phyloP scores from a whole-genome alignment of 2,329 filamentous ascomycete genomes.

The Apiospora rasikravindrae region DNA sequence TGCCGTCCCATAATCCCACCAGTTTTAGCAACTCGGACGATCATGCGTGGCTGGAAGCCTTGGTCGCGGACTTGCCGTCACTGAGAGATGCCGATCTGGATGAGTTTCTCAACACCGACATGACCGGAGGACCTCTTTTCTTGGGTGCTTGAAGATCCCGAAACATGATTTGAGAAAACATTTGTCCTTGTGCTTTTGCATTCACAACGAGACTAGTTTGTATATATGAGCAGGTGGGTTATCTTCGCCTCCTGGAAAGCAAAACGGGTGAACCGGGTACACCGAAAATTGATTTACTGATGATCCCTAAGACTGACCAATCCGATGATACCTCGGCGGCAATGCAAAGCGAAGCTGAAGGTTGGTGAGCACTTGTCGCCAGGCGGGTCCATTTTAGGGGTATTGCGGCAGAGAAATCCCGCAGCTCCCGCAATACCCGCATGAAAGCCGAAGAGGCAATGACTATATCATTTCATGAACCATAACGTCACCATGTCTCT shows the following conservation, averaged over 20 bases:
- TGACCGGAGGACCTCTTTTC: not conserved
- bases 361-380: not conserved
- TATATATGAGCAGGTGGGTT: too few relatives aligned
- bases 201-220: not conserved
- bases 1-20: not conserved
- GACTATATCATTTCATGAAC: not conserved
- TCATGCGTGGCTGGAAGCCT: conserved; percentile 7
- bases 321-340: not conserved
- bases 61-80: conserved; percentile 11
- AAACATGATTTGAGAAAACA: not conserved
- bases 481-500: not conserved
- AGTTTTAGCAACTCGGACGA: not conserved
- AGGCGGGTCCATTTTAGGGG: not conserved
- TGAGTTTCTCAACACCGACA: not conserved
- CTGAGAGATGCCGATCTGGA: conserved; percentile 4
- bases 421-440: conserved; percentile 1
- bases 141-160: not conserved
- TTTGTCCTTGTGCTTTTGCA: not conserved
- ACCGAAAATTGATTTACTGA: not conserved
- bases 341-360: not conserved
- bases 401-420: conserved; percentile 12
- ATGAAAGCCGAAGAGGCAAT: not conserved
- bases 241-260: too few relatives aligned
- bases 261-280: too few relatives aligned
- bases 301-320: not conserved